Conservation (phyloP, 1,284 basidiomycete genomes). For the Pseudozyma sp. region DNA sequence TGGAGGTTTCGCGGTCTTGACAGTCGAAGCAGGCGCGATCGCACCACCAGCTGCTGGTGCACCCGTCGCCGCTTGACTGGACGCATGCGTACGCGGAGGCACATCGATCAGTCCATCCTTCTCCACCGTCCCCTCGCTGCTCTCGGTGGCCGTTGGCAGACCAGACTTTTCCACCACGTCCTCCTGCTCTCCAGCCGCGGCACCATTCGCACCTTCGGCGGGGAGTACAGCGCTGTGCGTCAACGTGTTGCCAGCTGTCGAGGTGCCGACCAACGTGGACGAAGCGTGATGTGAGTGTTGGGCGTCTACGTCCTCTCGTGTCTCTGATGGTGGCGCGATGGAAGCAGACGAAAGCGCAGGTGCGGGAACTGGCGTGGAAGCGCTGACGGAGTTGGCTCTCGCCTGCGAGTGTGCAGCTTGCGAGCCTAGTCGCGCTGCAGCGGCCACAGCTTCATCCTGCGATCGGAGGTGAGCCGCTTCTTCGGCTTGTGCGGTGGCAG, state of each 20-base stretch:
- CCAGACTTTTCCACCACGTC: neutral
- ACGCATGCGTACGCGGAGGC: constrained; percentile 20
- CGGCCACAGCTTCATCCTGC: constrained; percentile 39
- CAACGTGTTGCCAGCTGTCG: constrained; percentile 32
- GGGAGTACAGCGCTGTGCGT: constrained; percentile 7
- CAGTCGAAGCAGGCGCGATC: neutral
- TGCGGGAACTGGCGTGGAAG: neutral
- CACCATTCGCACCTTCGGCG: neutral
- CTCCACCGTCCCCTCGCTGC: constrained; percentile 39
- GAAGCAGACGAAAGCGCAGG: constrained; percentile 5
- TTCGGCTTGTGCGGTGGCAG: constrained; percentile 11
- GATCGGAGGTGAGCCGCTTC: constrained; percentile 22
- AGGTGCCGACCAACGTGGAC: constrained; percentile 33
- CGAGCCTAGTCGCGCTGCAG: constrained; percentile 29
- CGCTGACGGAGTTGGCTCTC: constrained; percentile 13
- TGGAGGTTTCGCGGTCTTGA: constrained; percentile 1
- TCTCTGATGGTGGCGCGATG: neutral
- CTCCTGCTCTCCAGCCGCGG: neutral
- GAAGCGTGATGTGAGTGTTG: constrained; percentile 39
- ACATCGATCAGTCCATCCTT: constrained; percentile 39
- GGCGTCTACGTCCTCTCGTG: neutral
- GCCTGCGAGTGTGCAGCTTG: constrained; percentile 40
- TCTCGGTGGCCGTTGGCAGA: constrained; percentile 15
- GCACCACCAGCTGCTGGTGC: neutral
- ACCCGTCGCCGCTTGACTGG: neutral